Conservation (phyloP, 345 rosid species). For the Carallia pectinifolia region DNA sequence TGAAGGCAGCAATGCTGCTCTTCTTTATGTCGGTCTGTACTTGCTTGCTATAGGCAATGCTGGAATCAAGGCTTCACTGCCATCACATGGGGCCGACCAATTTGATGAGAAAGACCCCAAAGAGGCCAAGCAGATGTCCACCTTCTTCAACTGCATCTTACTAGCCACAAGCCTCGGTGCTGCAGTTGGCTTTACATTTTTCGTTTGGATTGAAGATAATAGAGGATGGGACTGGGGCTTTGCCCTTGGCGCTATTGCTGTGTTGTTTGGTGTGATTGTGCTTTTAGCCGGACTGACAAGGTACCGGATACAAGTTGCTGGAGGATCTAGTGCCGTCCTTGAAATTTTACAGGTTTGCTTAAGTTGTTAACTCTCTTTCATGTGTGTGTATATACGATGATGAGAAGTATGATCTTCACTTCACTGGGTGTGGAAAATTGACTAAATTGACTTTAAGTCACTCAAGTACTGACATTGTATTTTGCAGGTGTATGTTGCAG, state of each 20-base stretch:
- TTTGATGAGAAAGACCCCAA: constrained; percentile 47
- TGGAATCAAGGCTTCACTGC: constrained; percentile 52
- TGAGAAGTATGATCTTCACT: background rate
- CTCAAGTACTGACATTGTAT: too few species aligned
- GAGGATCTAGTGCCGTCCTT: constrained; percentile 37
- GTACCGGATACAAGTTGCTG: constrained; percentile 40
- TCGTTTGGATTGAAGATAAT: constrained; percentile 54
- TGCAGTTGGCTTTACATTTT: constrained; percentile 40
- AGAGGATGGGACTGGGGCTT: constrained; percentile 66
- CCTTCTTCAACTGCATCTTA: constrained; percentile 51
- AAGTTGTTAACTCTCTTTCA: too few species aligned
- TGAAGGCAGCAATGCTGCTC: constrained; percentile 30
- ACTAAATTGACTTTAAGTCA: background rate
- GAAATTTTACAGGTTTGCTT: constrained; percentile 49
- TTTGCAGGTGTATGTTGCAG: constrained; percentile 48
- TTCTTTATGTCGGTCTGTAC: constrained; percentile 47
- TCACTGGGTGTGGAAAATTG: background rate
- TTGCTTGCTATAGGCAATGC: constrained; percentile 45
- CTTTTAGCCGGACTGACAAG: constrained; percentile 38
- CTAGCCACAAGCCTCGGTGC: constrained; percentile 39
- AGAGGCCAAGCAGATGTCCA: constrained; percentile 52
- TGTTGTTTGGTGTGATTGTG: constrained; percentile 34
- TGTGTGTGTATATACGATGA: background rate
- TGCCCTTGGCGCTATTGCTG: constrained; percentile 26
- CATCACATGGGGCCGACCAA: constrained; percentile 63